Evolutionary conservation across 345 rosid genomes (phyloP).

Genomic region (Excoecaria cochinchinensis): DNA sequence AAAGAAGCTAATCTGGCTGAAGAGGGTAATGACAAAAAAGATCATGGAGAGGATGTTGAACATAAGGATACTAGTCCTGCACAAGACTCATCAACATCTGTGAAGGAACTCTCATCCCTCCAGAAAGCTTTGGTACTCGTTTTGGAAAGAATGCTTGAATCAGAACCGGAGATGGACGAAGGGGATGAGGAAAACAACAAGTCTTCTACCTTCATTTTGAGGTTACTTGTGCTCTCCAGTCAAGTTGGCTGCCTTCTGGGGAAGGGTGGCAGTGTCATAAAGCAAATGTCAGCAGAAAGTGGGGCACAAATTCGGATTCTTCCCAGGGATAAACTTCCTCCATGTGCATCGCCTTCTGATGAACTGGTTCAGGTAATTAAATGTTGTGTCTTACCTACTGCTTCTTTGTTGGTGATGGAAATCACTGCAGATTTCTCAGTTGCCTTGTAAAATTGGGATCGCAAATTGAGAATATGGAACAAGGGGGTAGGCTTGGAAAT

Average conservation of each 20-base stretch:
- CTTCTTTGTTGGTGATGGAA: neutral
- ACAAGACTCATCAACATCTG: conserved; percentile 32
- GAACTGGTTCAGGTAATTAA: conserved; percentile 59
- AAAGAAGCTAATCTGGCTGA: conserved; percentile 24
- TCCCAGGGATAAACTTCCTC: conserved; percentile 64
- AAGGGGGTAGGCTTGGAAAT: neutral
- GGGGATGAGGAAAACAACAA: conserved; percentile 38
- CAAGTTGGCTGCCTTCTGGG: conserved; percentile 71
- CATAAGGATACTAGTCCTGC: conserved; percentile 31
- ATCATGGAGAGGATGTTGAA: conserved; percentile 22
- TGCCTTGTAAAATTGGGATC: neutral
- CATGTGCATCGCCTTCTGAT: conserved; percentile 49
- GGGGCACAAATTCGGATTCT: conserved; percentile 67
- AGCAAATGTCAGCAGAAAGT: conserved; percentile 59
- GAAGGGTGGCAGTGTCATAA: conserved; percentile 61
- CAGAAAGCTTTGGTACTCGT: conserved; percentile 61
- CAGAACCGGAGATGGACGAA: conserved; percentile 31
- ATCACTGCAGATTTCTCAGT: neutral
- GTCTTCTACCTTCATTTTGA: conserved; percentile 34
- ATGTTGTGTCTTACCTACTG: conserved; percentile 1
- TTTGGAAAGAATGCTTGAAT: conserved; percentile 54
- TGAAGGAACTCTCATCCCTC: conserved; percentile 35
- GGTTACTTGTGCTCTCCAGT: conserved; percentile 57
- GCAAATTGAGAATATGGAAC: neutral
- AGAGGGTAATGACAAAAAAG: conserved; percentile 27